Evolutionary conservation across 192 early-diverging fungal species (phyloP).

Genomic region (Diversispora epigaea): DNA sequence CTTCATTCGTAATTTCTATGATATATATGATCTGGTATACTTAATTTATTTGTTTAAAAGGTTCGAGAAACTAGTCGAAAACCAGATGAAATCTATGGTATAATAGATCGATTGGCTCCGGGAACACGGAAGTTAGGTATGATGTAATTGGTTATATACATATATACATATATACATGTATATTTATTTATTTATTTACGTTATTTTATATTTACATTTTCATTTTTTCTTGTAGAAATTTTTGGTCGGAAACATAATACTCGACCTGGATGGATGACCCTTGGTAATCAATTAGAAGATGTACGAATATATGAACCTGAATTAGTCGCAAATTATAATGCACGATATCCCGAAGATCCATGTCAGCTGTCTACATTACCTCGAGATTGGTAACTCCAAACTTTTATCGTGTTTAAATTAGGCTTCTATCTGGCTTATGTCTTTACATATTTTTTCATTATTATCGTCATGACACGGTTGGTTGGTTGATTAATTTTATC

Average conservation of each 20-base stretch:
- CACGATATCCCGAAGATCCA: constrained; percentile 35
- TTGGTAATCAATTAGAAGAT: constrained; percentile 65
- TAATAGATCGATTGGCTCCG: constrained; percentile 59
- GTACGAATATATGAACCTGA: constrained; percentile 52
- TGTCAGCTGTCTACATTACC: constrained; percentile 33
- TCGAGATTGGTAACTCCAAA: constrained; percentile 5
- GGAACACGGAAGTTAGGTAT: constrained; percentile 54
- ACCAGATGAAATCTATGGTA: constrained; percentile 61
- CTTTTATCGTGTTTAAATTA: too few relatives aligned
- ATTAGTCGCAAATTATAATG: constrained; percentile 40
- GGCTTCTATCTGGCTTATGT: too few relatives aligned
- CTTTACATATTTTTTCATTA: too few relatives aligned
- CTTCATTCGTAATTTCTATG: neutral
- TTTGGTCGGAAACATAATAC: constrained; percentile 63
- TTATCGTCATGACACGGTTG: too few relatives aligned
- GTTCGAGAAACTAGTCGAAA: constrained; percentile 61
- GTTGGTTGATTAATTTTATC: too few relatives aligned
- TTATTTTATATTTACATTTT: neutral
- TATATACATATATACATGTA: too few relatives aligned
- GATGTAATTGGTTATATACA: neutral
- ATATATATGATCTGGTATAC: neutral
- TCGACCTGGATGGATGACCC: constrained; percentile 60
- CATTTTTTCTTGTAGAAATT: constrained; percentile 44
- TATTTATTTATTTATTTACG: too few relatives aligned
- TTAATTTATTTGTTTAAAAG: neutral